A percentile compares a stretch with the other conserved stretches of the same genome.
Evolutionary conservation across 768 basidiomycete genomes (phyloP).

Genomic region (Xerocomus spinulosus): DNA sequence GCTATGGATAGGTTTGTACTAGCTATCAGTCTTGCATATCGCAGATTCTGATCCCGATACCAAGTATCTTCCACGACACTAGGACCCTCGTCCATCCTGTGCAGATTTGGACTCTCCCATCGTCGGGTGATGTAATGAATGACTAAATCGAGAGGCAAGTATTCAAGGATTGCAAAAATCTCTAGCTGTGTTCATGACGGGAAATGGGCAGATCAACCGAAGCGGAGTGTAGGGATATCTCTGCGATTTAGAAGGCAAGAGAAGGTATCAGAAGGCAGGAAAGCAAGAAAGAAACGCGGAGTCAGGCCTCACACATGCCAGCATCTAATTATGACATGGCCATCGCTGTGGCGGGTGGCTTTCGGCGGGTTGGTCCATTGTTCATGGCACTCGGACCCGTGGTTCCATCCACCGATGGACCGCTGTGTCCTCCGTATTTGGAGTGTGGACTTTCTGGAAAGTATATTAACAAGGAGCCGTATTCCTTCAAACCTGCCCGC

Average conservation of each 20-base stretch:
- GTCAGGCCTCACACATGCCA: background rate
- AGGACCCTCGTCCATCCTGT: background rate
- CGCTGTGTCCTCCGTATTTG: background rate
- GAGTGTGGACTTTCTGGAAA: background rate
- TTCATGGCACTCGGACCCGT: background rate
- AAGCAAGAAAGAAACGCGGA: background rate
- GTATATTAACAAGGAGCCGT: background rate
- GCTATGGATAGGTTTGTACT: background rate
- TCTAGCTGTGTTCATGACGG: background rate
- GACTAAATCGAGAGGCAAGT: background rate
- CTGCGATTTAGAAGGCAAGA: background rate
- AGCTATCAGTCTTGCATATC: background rate
- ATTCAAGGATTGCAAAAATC: background rate
- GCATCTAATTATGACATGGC: background rate
- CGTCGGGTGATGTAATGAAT: background rate
- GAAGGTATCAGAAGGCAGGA: background rate
- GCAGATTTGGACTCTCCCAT: background rate
- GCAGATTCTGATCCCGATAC: background rate
- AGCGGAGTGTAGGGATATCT: too few relatives aligned
- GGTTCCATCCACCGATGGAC: background rate
- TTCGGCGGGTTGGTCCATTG: background rate
- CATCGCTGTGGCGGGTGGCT: background rate
- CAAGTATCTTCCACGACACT: background rate
- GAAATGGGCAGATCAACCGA: background rate
- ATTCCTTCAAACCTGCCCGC: background rate